Base-by-base conservation (phyloP, 2,329 filamentous ascomycete species). In the Fusarium staphyleae region DNA sequence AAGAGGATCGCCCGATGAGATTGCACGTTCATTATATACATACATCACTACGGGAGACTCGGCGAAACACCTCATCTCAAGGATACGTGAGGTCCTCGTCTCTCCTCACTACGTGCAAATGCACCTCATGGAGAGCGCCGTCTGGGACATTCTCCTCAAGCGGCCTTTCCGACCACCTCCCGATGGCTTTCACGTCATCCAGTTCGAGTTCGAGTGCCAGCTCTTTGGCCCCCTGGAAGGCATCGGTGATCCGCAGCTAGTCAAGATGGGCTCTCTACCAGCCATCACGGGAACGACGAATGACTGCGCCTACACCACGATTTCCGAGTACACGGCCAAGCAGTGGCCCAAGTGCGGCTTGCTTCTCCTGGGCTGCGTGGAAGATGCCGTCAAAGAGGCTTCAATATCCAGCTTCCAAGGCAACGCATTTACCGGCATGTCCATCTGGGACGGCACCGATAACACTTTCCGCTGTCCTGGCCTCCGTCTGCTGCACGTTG, bases 51-150 rank as follows among this genome's bases (percentile, higher is more conserved):
- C 64, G 1, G 71, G 73, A 9, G 46, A 55, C 9, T 67, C 72
- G 0, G 66, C 71, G 1, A 63, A 47, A 11, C 56, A 64, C 2
- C 68, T 75, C 11, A 62, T 74, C n/a, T 43, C 54, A 2, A 60
- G 62, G 19, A 69, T 74, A 29, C 65, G 65, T 11, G 67, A 65
- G 29, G 57, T 69, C 9, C 52, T 75, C 1, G 43, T 73, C 11
- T 72, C 72, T 0, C 72, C 73, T 2, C 70, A 75, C 29, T 67
- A 68, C 42, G 70, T 75, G 10, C 73, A 74, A 47, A 69, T 74
- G 55, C 72, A 75, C 42, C 53, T 74, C n/a, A 68, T 71, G 59
- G 73, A 74, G 46, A 74, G 73, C 3, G 69, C 73, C 8, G 58
- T 74, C 0, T 75, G 72, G 73, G 68, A 72, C 39, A 67, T 74